These are phyloP conservation scores for Stagonosporopsis rhizophila DNA, from an alignment of 2,329 filamentous ascomycete genomes.

Conservation along the genomic window DNA sequence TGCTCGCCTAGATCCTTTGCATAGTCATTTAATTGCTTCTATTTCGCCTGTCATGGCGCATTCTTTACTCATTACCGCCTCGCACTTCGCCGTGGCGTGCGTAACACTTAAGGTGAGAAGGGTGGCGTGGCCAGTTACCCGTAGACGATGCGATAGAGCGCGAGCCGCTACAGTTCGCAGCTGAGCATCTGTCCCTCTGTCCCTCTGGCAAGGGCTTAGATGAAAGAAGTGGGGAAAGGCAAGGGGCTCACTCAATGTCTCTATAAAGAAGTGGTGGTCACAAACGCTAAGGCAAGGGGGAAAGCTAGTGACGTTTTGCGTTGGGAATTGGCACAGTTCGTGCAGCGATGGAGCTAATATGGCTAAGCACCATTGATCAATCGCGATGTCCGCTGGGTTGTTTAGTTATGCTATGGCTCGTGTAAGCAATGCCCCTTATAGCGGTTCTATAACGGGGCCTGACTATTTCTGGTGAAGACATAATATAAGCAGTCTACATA, in stretches of 20 bases:
- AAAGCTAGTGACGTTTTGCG: neutral
- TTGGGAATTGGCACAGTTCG: no score
- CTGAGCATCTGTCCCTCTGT: constrained; percentile 1
- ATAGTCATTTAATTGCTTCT: constrained; percentile 7
- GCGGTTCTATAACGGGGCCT: no score
- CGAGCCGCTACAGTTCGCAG: neutral
- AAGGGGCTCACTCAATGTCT: neutral
- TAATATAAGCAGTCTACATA: neutral
- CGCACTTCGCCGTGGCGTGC: neutral
- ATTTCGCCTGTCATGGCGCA: neutral
- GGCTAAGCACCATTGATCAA: no score
- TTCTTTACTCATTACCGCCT: neutral
- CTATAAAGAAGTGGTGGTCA: neutral
- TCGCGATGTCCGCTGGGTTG: no score
- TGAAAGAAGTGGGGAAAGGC: neutral
- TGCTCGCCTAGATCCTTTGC: neutral
- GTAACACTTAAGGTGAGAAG: neutral
- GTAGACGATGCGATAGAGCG: neutral
- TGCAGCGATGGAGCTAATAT: no score
- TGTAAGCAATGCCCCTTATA: no score
- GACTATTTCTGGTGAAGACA: neutral
- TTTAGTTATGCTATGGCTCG: no score
- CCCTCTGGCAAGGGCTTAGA: neutral
- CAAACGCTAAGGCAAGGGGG: neutral
- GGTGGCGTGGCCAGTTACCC: neutral